Percentiles rank a stretch among this genome's conserved stretches.
Conservation (phyloP, 306 rosid species). For the Inga leiocalycina region DNA sequence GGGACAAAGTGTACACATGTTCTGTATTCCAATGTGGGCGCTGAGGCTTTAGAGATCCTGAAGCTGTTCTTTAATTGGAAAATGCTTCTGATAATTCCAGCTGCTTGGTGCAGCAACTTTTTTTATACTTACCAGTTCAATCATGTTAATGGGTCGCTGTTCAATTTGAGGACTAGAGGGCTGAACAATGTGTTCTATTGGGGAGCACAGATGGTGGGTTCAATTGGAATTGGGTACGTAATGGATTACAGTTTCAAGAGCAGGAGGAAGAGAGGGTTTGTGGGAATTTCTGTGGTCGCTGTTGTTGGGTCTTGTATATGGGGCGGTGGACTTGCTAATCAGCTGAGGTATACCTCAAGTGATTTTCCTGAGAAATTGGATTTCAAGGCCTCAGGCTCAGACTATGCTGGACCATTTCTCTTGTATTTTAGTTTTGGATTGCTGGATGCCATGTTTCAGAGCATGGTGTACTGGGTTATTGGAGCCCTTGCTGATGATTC, state of each 20-base stretch:
- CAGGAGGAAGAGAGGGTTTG: conserved; percentile 68
- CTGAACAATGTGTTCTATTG: conserved; percentile 85
- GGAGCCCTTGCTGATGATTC: conserved; percentile 87
- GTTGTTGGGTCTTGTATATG: conserved; percentile 63
- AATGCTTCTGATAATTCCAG: conserved; percentile 76
- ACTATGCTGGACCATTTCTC: conserved; percentile 76
- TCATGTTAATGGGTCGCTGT: conserved; percentile 66
- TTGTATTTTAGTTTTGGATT: conserved; percentile 77
- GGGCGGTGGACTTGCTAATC: conserved; percentile 85
- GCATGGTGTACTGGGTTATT: conserved; percentile 84
- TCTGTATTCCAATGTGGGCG: conserved; percentile 55
- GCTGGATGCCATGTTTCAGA: conserved; percentile 94
- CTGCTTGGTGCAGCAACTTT: conserved; percentile 83
- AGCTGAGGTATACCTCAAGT: conserved; percentile 41
- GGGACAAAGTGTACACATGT: conserved; percentile 64
- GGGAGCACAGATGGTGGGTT: conserved; percentile 97
- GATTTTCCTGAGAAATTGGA: conserved; percentile 48
- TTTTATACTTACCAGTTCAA: conserved; percentile 88
- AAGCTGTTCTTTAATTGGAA: conserved; percentile 73
- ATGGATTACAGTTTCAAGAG: conserved; percentile 87
- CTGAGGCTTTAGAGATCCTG: conserved; percentile 55
- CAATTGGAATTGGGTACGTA: conserved; percentile 70
- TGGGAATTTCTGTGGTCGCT: conserved; percentile 64
- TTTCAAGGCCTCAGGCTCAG: conserved; percentile 59
- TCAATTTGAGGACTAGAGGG: conserved; percentile 88